Conservation (phyloP, 179 eudicot genomes). For the Sideroxylon spinosum region DNA sequence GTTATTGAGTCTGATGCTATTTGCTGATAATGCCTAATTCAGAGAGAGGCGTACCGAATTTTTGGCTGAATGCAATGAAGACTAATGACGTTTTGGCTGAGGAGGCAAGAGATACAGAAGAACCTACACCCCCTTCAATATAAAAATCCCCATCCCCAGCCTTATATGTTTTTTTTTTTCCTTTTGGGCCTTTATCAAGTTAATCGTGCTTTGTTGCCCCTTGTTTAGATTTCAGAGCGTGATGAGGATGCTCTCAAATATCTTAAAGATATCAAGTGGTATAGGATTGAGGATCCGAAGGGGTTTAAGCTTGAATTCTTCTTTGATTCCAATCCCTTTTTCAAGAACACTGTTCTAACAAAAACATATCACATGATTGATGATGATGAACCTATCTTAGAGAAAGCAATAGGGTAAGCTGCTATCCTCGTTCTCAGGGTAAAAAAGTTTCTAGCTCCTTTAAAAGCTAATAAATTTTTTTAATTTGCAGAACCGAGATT, state of each 20-base stretch:
- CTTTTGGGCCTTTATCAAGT: background rate
- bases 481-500: slow-evolving; percentile 54
- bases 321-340: slow-evolving; percentile 66
- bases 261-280: slow-evolving; percentile 79
- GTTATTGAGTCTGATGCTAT: background rate
- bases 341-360: slow-evolving; percentile 61
- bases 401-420: slow-evolving; percentile 76
- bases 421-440: background rate
- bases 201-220: slow-evolving; percentile 1
- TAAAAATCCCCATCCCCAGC: background rate
- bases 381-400: slow-evolving; percentile 76
- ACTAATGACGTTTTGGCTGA: slow-evolving; percentile 71
- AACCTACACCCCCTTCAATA: background rate
- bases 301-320: slow-evolving; percentile 83
- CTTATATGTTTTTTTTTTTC: background rate
- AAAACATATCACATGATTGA: slow-evolving; percentile 82
- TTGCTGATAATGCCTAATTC: background rate
- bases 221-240: slow-evolving; percentile 65
- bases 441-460: background rate
- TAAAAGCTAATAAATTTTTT: background rate
- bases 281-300: slow-evolving; percentile 59
- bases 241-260: slow-evolving; percentile 85
- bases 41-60: slow-evolving; percentile 86
- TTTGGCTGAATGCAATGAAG: slow-evolving; percentile 86
- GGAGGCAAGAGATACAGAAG: slow-evolving; percentile 33